Evolutionary conservation across 176 grass and related monocot genomes (phyloP).

Genomic region (Chloris gayana): DNA sequence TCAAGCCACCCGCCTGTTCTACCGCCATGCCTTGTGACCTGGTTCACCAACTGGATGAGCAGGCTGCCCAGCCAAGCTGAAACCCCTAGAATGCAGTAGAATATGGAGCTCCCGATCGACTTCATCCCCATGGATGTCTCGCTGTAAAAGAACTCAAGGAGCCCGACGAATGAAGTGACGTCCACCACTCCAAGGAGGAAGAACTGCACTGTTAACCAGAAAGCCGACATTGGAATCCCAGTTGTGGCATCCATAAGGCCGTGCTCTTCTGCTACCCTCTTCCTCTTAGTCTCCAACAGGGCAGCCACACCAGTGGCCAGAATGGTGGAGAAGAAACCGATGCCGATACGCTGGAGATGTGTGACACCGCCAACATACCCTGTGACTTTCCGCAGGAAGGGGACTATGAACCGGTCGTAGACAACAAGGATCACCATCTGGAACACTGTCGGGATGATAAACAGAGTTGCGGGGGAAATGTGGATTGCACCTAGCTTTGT

Average conservation of each 20-base stretch:
- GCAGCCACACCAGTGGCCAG: slow-evolving; percentile 53
- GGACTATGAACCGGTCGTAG: slow-evolving; percentile 70
- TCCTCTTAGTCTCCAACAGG: slow-evolving; percentile 65
- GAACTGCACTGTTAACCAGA: slow-evolving; percentile 75
- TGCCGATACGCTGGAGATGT: slow-evolving; percentile 67
- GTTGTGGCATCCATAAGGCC: slow-evolving; percentile 36
- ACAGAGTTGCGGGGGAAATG: slow-evolving; percentile 67
- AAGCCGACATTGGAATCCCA: slow-evolving; percentile 71
- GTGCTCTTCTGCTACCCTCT: slow-evolving; percentile 29
- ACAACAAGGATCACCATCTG: slow-evolving; percentile 67
- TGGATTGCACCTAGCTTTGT: slow-evolving; percentile 51
- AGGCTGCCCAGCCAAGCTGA: slow-evolving; percentile 66
- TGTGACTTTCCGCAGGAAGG: slow-evolving; percentile 50
- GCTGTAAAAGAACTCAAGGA: slow-evolving; percentile 88
- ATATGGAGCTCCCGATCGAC: slow-evolving; percentile 76
- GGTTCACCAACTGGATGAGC: slow-evolving; percentile 64
- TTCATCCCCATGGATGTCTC: slow-evolving; percentile 82
- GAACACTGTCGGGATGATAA: slow-evolving; percentile 66
- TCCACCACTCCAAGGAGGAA: slow-evolving; percentile 80
- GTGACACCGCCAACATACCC: slow-evolving; percentile 70
- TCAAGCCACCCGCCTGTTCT: slow-evolving; percentile 65
- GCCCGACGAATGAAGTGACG: slow-evolving; percentile 86
- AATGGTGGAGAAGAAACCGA: slow-evolving; percentile 48
- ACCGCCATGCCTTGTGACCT: slow-evolving; percentile 39
- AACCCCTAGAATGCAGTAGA: slow-evolving; percentile 77